phyloP scores from a whole-genome alignment of 1,139 yeast species.

The Yamadazyma diospyri region DNA sequence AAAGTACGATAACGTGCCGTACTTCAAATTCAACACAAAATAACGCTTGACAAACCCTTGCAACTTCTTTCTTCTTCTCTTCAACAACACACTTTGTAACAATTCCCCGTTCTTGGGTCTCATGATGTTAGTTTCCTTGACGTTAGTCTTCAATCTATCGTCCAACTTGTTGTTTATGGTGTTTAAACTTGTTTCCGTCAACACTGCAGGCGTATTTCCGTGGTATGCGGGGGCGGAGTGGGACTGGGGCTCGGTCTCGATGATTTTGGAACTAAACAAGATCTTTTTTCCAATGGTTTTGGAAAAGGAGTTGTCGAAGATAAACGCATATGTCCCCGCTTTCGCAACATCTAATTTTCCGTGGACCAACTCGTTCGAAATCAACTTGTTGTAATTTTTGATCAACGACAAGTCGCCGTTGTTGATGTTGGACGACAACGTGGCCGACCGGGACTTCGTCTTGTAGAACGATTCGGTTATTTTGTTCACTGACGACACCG shows the following conservation, averaged over 20 bases:
- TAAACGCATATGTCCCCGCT: conserved; percentile 77
- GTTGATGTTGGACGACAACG: conserved; percentile 30
- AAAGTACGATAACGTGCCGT: conserved; percentile 82
- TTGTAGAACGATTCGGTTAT: conserved; percentile 31
- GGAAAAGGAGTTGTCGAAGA: conserved; percentile 89
- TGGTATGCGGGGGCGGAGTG: neutral
- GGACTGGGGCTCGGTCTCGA: conserved; percentile 10
- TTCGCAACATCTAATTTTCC: conserved; percentile 57
- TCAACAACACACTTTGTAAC: conserved; percentile 71
- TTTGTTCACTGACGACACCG: conserved; percentile 38
- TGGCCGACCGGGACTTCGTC: conserved; percentile 34
- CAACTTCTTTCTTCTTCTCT: conserved; percentile 67
- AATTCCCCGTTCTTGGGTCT: conserved; percentile 55
- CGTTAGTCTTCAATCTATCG: neutral
- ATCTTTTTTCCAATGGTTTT: conserved; percentile 82
- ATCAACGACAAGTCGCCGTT: conserved; percentile 38
- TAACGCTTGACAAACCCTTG: conserved; percentile 87
- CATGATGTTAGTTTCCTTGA: conserved; percentile 16
- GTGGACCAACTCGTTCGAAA: conserved; percentile 53
- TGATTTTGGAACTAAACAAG: conserved; percentile 57
- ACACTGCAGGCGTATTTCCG: conserved; percentile 6
- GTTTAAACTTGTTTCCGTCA: neutral
- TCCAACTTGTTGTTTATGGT: neutral
- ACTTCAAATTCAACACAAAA: conserved; percentile 76
- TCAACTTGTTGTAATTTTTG: conserved; percentile 47